Evolutionary conservation across 768 basidiomycete genomes (phyloP), one percentile per base, ranked within the genome.

Genomic region (Mycena indigotica): DNA sequence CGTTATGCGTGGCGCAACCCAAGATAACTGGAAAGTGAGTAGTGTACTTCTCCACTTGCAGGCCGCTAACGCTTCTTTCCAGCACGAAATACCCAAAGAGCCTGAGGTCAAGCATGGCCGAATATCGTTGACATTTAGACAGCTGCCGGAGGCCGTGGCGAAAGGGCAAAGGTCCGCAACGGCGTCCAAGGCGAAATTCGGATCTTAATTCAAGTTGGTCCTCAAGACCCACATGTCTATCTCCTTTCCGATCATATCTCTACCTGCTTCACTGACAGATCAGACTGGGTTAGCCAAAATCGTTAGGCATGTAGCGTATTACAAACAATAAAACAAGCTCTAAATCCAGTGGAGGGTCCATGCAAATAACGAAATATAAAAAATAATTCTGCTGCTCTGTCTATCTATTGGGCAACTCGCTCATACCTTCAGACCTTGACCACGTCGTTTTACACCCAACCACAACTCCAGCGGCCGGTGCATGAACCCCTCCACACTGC

Each of bases 401-500:
- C n/a, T n/a, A n/a, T n/a, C n/a, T n/a, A n/a, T n/a, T n/a, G n/a
- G n/a, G n/a, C n/a, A n/a, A n/a, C n/a, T n/a, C n/a, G n/a, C n/a
- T n/a, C n/a, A 35, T 35, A 8, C 32, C 17, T 35, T 35, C 32
- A 35, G 32, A 35, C 32, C 32, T 35, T 35, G 10, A 35, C 32
- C 41, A 23, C 41, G 41, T 5, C 41, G 41, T 19, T 19, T 23
- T 8, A 48, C 23, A 30, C 32, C 52, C 41, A 41, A 52, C 44
- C 40, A 52, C 23, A 40, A 52, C 38, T 57, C 52, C 32, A 52
- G 48, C 56, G 56, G 56, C 25, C 52, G 50, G 25, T 57, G 50
- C 56, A 57, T 57, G 32, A 57, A 57, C 13, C 56, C 56, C 25
- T 57, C 56, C 15, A 57, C 46, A 16, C 50, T 52, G 24, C 48